A percentile compares a stretch with the other conserved stretches of the same genome.
Conservation (phyloP, 805 yeast species). For the Myxozyma geophila region DNA sequence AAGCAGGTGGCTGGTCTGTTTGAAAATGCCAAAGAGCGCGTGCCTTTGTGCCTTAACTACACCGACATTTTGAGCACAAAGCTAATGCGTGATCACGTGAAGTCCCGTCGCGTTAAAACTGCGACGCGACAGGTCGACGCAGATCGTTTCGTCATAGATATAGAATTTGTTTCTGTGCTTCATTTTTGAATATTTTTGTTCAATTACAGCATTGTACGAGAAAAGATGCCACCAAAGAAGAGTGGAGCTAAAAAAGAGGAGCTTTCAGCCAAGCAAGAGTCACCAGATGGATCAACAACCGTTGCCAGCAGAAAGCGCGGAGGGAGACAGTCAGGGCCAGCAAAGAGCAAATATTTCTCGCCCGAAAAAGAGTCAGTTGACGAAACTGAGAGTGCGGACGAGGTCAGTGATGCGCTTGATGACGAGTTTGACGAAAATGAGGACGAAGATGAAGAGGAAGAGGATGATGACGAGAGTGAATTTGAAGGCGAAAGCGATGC, state of each 20-base stretch:
- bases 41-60: not conserved
- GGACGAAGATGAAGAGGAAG: constrained; percentile 2
- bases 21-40: not conserved
- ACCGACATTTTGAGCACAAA: not conserved
- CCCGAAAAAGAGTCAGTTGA: constrained; percentile 3
- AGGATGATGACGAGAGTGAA: constrained; percentile 6
- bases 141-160: not conserved
- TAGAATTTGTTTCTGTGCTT: not conserved
- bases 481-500: constrained; percentile 10
- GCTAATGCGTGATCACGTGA: constrained; percentile 2
- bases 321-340: not conserved
- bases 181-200: not conserved
- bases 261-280: not conserved
- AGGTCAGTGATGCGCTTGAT: constrained; percentile 8
- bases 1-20: constrained; percentile 1
- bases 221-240: not conserved
- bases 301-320: not conserved
- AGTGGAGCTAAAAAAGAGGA: not conserved
- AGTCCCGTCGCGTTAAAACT: not conserved
- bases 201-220: not conserved
- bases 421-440: constrained; percentile 5
- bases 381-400: constrained; percentile 6
- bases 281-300: not conserved
- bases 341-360: not conserved
- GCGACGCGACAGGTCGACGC: not conserved